Conservation (phyloP, 1,284 basidiomycete species). For the Boletus sp. region DNA sequence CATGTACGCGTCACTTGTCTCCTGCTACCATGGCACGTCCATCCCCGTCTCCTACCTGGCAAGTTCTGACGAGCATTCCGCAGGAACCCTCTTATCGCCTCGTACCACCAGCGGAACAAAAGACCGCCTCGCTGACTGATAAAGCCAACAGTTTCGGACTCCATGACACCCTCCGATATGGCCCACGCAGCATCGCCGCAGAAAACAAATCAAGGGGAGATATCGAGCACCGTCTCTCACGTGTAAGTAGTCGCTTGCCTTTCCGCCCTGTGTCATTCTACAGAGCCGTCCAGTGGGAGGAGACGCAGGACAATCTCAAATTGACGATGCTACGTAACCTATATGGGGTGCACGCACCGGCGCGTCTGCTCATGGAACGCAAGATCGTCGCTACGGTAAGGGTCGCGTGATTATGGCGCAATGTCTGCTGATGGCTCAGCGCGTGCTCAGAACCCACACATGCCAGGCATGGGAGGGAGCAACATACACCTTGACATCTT, state of each 20-base stretch:
- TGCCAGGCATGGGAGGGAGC: slow-evolving; percentile 50
- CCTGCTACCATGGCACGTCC: slow-evolving; percentile 45
- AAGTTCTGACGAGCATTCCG: background rate
- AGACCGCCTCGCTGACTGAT: slow-evolving; percentile 67
- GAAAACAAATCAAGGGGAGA: slow-evolving; percentile 62
- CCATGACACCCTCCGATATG: slow-evolving; percentile 80
- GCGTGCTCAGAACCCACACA: slow-evolving; percentile 57
- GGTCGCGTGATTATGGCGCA: slow-evolving; percentile 1
- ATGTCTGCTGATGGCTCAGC: slow-evolving; percentile 1
- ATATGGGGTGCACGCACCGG: slow-evolving; percentile 87
- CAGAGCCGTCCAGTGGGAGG: slow-evolving; percentile 78
- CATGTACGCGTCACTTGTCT: slow-evolving; percentile 36
- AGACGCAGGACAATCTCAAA: slow-evolving; percentile 88
- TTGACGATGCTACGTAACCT: slow-evolving; percentile 85
- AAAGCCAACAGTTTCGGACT: slow-evolving; percentile 75
- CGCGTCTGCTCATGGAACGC: slow-evolving; percentile 92
- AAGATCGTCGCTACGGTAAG: slow-evolving; percentile 78
- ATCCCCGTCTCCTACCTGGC: background rate
- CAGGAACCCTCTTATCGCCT: slow-evolving; percentile 71
- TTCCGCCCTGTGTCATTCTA: slow-evolving; percentile 4
- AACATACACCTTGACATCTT: slow-evolving; percentile 79
- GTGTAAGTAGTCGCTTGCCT: slow-evolving; percentile 47
- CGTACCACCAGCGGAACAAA: slow-evolving; percentile 58
- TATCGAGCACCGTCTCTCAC: slow-evolving; percentile 67
- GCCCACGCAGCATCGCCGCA: slow-evolving; percentile 72